Conservation (phyloP, 192 early-diverging fungal species). For the Podila epicladia region DNA sequence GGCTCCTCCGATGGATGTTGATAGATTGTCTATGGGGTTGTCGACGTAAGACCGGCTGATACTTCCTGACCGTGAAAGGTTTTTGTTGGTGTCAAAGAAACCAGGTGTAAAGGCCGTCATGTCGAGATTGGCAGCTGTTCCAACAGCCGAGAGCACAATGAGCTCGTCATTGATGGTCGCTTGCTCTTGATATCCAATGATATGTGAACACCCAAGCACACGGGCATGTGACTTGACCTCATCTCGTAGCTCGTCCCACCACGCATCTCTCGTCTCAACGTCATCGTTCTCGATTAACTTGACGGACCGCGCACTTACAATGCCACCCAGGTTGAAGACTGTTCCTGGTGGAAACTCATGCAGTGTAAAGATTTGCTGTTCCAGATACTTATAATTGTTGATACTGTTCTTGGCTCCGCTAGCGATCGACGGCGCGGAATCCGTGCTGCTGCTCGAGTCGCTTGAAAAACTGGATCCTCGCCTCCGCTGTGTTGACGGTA, state of each 20-base stretch:
- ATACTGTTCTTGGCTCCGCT: constrained; percentile 48
- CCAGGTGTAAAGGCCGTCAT: constrained; percentile 60
- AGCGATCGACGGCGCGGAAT: constrained; percentile 43
- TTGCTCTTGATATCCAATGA: constrained; percentile 79
- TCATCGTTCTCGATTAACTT: constrained; percentile 54
- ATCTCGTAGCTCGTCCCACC: constrained; percentile 73
- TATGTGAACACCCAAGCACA: constrained; percentile 70
- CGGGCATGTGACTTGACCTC: constrained; percentile 83
- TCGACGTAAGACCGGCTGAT: constrained; percentile 44
- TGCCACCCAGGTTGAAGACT: constrained; percentile 47
- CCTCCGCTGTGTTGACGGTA: constrained; percentile 4
- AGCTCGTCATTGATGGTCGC: constrained; percentile 74
- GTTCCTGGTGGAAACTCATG: constrained; percentile 55
- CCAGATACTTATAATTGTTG: constrained; percentile 52
- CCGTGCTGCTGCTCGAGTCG: constrained; percentile 26
- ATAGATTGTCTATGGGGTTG: constrained; percentile 20
- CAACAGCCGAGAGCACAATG: constrained; percentile 69
- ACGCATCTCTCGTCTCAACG: constrained; percentile 45
- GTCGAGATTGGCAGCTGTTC: constrained; percentile 78
- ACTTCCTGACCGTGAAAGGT: constrained; percentile 45
- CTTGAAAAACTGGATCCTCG: constrained; percentile 30
- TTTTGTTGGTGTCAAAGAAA: constrained; percentile 26
- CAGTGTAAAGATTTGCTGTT: constrained; percentile 50
- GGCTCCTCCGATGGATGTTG: constrained; percentile 15
- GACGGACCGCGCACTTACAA: constrained; percentile 52